Conservation (phyloP, 2,329 filamentous ascomycete species). For the Penicillium griseofulvum region DNA sequence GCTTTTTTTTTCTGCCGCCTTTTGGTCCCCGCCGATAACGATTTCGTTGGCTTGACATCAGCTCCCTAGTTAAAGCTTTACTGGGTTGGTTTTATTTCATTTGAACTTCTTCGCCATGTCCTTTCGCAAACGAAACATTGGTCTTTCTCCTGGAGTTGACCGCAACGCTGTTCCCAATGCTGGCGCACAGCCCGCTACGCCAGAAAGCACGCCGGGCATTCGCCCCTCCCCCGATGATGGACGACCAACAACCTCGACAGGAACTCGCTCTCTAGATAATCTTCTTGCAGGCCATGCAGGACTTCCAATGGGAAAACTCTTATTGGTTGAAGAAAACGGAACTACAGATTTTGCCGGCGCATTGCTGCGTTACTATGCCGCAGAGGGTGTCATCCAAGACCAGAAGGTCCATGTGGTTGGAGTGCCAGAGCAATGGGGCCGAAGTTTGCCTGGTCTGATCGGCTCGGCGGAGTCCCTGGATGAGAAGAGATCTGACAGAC, state of each 20-base stretch:
- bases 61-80: background rate
- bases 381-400: conserved; percentile 87
- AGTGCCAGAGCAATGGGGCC: conserved; percentile 73
- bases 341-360: conserved; percentile 92
- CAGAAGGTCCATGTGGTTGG: conserved; percentile 86
- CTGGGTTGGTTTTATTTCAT: background rate
- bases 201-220: conserved; percentile 52
- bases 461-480: conserved; percentile 49
- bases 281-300: conserved; percentile 84
- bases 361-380: conserved; percentile 82
- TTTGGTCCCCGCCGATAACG: conserved; percentile 27
- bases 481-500: conserved; percentile 37
- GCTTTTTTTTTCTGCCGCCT: conserved; percentile 31
- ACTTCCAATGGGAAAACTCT: conserved; percentile 72
- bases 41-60: conserved; percentile 11
- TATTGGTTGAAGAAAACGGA: conserved; percentile 82
- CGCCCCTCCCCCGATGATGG: conserved; percentile 88
- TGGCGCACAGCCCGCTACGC: conserved; percentile 28
- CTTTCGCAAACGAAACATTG: conserved; percentile 66
- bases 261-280: conserved; percentile 78
- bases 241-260: conserved; percentile 84
- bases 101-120: conserved; percentile 50
- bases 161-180: conserved; percentile 33
- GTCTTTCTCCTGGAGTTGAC: conserved; percentile 46
- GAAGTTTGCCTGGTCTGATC: conserved; percentile 75